phyloP scores from a whole-genome alignment of 164 flowering plant species.

The Houttuynia cordata region DNA sequence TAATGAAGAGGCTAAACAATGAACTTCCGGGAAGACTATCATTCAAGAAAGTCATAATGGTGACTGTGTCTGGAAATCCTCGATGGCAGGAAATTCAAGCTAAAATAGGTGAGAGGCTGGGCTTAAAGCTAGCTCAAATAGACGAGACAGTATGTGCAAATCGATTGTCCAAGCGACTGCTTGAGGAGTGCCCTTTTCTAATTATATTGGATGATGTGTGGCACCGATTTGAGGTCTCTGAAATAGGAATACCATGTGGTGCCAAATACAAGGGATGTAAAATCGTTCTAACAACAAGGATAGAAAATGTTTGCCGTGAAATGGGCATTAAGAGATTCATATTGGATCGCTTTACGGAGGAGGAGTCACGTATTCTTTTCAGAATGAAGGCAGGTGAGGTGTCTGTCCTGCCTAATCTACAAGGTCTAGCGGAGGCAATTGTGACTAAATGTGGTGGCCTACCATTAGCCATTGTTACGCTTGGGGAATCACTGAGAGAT shows the following conservation, averaged over 20 bases:
- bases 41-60: constrained; percentile 7
- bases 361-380: constrained; percentile 15
- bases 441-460: constrained; percentile 14
- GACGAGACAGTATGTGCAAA: constrained; percentile 2
- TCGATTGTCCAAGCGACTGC: background rate
- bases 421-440: constrained; percentile 1
- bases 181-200: constrained; percentile 4
- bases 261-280: constrained; percentile 5
- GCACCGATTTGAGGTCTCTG: constrained; percentile 9
- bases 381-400: constrained; percentile 3
- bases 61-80: background rate
- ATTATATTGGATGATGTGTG: constrained; percentile 29
- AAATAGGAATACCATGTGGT: constrained; percentile 15
- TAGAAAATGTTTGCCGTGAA: background rate
- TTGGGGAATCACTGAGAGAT: constrained; percentile 12
- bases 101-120: constrained; percentile 4
- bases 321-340: constrained; percentile 4
- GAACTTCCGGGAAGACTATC: background rate
- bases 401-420: background rate
- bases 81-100: constrained; percentile 1
- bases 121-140: background rate
- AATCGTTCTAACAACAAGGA: constrained; percentile 12
- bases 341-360: background rate
- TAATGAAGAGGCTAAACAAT: constrained; percentile 5
- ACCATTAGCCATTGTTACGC: constrained; percentile 14